Conservation (phyloP, 2,329 filamentous ascomycete genomes). For the Emmonsia crescens region DNA sequence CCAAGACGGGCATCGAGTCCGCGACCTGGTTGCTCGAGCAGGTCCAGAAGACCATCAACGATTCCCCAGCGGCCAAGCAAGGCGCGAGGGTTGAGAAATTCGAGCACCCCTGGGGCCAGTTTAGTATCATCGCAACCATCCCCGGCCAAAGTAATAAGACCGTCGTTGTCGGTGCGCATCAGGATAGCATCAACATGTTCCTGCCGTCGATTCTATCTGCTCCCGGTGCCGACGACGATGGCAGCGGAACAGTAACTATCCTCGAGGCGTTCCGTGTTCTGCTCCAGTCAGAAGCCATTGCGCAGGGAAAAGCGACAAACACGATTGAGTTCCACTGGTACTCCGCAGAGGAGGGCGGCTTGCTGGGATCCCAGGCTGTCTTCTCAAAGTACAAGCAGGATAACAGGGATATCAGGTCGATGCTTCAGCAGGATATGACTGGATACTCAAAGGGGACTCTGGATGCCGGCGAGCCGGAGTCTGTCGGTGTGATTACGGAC, state of each 20-base stretch:
- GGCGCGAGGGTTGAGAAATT: slow-evolving; percentile 64
- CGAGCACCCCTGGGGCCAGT: slow-evolving; percentile 75
- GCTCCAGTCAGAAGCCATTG: slow-evolving; percentile 59
- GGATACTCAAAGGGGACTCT: slow-evolving; percentile 75
- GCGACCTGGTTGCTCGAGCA: slow-evolving; percentile 75
- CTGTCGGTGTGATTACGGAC: slow-evolving; percentile 85
- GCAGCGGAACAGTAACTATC: slow-evolving; percentile 86
- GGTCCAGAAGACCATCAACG: slow-evolving; percentile 59
- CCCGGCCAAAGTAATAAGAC: slow-evolving; percentile 77
- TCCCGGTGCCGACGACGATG: slow-evolving; percentile 91
- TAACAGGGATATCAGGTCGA: slow-evolving; percentile 72
- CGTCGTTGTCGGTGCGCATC: slow-evolving; percentile 80
- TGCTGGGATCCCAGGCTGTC: slow-evolving; percentile 81
- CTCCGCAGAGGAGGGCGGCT: slow-evolving; percentile 76
- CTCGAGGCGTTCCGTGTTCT: slow-evolving; percentile 80
- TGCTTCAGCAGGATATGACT: slow-evolving; percentile 98
- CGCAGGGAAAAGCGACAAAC: slow-evolving; percentile 63
- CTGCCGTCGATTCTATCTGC: slow-evolving; percentile 72
- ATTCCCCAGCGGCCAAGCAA: slow-evolving; percentile 56
- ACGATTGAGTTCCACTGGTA: slow-evolving; percentile 98
- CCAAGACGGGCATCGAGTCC: slow-evolving; percentile 61
- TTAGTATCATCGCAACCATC: slow-evolving; percentile 82
- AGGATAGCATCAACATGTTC: slow-evolving; percentile 91
- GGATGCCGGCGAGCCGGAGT: slow-evolving; percentile 70
- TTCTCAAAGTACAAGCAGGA: slow-evolving; percentile 69